Evolutionary conservation across 495 filamentous ascomycete genomes (phyloP).

Genomic region (Aspergillus nanangensis): DNA sequence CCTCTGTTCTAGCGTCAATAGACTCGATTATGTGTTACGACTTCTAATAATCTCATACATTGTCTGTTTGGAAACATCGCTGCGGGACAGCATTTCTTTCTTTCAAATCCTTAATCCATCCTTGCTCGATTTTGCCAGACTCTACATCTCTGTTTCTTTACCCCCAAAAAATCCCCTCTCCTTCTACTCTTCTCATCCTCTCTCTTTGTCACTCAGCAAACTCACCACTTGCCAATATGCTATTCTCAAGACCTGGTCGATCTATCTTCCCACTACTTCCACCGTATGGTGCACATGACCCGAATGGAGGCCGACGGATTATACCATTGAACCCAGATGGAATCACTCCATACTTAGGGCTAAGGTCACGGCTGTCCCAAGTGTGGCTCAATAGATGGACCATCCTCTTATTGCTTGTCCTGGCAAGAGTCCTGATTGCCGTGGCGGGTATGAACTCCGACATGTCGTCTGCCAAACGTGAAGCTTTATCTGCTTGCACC

Average conservation of each 20-base stretch:
- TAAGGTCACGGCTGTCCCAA: constrained; percentile 86
- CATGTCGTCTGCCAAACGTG: constrained; percentile 65
- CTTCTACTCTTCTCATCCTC: not conserved
- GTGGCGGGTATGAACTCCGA: constrained; percentile 64
- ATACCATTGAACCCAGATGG: constrained; percentile 60
- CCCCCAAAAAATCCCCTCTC: not conserved
- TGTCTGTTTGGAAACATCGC: constrained; percentile 5
- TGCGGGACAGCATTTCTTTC: constrained; percentile 12
- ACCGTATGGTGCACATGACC: constrained; percentile 40
- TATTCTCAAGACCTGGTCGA: constrained; percentile 26
- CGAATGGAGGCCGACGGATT: constrained; percentile 21
- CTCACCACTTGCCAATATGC: constrained; percentile 16
- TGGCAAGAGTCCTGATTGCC: constrained; percentile 75
- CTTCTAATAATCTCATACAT: constrained; percentile 4
- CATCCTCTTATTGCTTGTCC: constrained; percentile 76
- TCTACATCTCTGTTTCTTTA: constrained; percentile 3
- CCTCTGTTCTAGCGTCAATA: constrained; percentile 16
- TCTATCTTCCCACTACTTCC: constrained; percentile 41
- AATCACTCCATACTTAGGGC: constrained; percentile 89
- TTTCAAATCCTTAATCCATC: constrained; percentile 2
- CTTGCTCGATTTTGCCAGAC: not conserved
- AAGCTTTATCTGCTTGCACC: constrained; percentile 85
- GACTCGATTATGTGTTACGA: constrained; percentile 12
- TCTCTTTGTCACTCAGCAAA: not conserved
- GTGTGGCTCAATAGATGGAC: constrained; percentile 98